These are phyloP conservation scores for Nyctanthes arbortristis DNA, from an alignment of 257 asterid species.

Conservation along the genomic window DNA sequence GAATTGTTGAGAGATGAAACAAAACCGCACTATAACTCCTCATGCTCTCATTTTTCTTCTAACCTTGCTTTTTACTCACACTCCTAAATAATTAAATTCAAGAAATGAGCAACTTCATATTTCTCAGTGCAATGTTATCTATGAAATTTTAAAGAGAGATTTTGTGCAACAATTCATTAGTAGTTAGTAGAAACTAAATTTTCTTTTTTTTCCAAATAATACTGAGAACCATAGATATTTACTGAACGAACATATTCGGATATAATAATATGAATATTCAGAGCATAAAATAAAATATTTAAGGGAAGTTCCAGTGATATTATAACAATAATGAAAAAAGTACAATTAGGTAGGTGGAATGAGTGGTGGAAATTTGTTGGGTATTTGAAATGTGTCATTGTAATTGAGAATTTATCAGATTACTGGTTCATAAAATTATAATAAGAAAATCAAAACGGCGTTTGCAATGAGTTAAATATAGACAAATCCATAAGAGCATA, in stretches of 20 bases:
- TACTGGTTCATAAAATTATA: background rate
- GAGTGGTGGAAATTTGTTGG: no score
- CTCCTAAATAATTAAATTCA: background rate
- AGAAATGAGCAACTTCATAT: background rate
- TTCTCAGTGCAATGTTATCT: background rate
- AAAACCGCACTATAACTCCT: background rate
- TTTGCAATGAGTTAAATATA: background rate
- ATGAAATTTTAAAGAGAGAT: background rate
- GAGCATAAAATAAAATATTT: no score
- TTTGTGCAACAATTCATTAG: background rate
- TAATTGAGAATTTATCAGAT: no score
- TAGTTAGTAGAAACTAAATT: background rate
- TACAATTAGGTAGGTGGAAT: no score
- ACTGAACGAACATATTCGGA: background rate
- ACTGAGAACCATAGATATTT: background rate
- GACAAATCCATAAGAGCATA: background rate
- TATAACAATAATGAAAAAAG: no score
- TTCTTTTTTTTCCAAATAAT: conserved; percentile 1
- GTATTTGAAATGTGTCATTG: no score
- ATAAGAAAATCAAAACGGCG: background rate
- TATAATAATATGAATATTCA: background rate
- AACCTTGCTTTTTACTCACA: background rate
- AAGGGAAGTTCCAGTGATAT: no score
- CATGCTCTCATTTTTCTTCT: background rate
- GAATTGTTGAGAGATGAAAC: background rate